A percentile compares a stretch with the other conserved stretches of the same genome.
Conservation (phyloP, 306 rosid genomes). For the Prinsepia uniflora region DNA sequence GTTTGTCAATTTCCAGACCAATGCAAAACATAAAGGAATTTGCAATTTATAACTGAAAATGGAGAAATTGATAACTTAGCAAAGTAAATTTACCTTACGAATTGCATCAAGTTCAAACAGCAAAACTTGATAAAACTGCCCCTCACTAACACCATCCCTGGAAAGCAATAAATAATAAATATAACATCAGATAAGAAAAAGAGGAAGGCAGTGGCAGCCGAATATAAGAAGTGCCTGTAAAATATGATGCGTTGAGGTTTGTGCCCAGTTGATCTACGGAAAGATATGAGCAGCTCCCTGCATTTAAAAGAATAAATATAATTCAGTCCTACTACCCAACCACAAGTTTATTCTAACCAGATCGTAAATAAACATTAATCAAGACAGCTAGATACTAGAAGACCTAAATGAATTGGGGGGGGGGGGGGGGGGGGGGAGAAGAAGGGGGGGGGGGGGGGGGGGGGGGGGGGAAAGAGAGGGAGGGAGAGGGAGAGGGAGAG, state of each 20-base stretch:
- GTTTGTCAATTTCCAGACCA: neutral
- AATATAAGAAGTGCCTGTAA: conserved; percentile 51
- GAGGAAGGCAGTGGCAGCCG: neutral
- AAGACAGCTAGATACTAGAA: neutral
- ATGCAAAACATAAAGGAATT: neutral
- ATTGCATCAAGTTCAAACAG: conserved; percentile 71
- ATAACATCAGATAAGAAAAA: neutral
- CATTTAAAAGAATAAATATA: neutral
- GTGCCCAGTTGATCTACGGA: conserved; percentile 94
- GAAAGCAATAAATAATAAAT: conserved; percentile 1
- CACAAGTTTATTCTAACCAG: neutral
- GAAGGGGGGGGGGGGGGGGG: neutral
- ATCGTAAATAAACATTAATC: neutral
- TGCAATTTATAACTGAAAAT: neutral
- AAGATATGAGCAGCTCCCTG: conserved; percentile 97
- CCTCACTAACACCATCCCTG: conserved; percentile 96
- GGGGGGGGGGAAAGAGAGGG: neutral
- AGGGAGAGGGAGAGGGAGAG: neutral
- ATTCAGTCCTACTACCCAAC: neutral
- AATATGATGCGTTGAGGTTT: conserved; percentile 93
- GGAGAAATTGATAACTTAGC: neutral
- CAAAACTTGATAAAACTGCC: conserved; percentile 73
- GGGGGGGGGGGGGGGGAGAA: neutral
- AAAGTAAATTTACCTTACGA: conserved; percentile 43
- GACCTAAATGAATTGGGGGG: neutral